phyloP scores from a whole-genome alignment of 2,329 filamentous ascomycete species.

The Pseudofabraea citricarpa region DNA sequence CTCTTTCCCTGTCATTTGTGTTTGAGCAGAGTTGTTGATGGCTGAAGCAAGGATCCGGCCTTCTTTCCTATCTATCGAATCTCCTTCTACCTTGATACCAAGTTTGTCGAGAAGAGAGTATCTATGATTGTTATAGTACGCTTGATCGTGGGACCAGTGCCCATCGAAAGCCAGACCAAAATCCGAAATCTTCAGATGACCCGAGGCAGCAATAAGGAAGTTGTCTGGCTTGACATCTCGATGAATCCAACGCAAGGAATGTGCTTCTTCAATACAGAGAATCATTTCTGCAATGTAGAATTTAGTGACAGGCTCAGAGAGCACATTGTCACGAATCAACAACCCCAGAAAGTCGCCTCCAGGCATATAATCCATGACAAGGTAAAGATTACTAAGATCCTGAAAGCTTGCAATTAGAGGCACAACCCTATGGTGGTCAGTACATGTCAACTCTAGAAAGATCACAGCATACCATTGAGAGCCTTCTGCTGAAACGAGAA shows the following conservation, averaged over 20 bases:
- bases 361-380: conserved; percentile 98
- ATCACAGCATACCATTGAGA: conserved; percentile 60
- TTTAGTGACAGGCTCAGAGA: conserved; percentile 72
- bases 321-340: conserved; percentile 76
- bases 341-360: conserved; percentile 90
- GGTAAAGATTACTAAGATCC: conserved; percentile 76
- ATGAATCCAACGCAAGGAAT: conserved; percentile 85
- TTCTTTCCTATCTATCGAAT: conserved; percentile 63
- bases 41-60: conserved; percentile 34
- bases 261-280: conserved; percentile 86
- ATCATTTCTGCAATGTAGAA: conserved; percentile 98
- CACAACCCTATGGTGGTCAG: conserved; percentile 58
- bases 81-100: conserved; percentile 68
- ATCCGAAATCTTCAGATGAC: conserved; percentile 92
- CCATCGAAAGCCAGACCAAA: conserved; percentile 95
- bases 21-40: conserved; percentile 30
- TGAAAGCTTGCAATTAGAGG: conserved; percentile 86
- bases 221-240: conserved; percentile 97
- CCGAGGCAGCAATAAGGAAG: conserved; percentile 82
- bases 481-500: conserved; percentile 83
- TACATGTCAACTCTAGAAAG: background rate
- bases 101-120: conserved; percentile 75
- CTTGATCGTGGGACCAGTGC: conserved; percentile 87
- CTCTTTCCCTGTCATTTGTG: conserved; percentile 32
- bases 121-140: conserved; percentile 80